phyloP scores from a whole-genome alignment of 1,284 basidiomycete genomes.

The Fomitopsis palustris region DNA sequence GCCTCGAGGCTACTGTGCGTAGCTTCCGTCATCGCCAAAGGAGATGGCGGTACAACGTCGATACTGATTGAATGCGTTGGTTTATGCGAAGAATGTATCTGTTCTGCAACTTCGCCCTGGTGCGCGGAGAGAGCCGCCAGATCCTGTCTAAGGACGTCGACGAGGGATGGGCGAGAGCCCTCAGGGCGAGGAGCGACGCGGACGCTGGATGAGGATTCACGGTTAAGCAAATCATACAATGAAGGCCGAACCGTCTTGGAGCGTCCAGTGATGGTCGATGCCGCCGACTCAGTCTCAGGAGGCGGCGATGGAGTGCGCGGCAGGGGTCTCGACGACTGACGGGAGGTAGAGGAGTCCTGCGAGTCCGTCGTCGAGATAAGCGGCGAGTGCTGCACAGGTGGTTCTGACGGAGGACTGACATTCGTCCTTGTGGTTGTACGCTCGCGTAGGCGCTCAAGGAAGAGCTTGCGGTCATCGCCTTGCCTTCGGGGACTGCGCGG shows the following conservation, averaged over 20 bases:
- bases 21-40: not conserved
- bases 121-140: not conserved
- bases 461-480: conserved; percentile 16
- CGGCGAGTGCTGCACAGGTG: not conserved
- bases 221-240: conserved; percentile 17
- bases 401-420: not conserved
- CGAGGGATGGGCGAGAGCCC: not conserved
- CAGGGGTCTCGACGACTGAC: conserved; percentile 7
- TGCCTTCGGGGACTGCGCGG: conserved; percentile 9
- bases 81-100: not conserved
- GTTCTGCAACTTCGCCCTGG: not conserved
- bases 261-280: not conserved
- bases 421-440: conserved; percentile 15
- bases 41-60: not conserved
- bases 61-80: not conserved
- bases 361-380: not conserved
- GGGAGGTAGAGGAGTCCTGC: not conserved
- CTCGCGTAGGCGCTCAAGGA: conserved; percentile 25
- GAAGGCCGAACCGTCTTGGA: conserved; percentile 7
- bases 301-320: conserved; percentile 4
- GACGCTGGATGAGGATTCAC: not conserved
- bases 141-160: not conserved
- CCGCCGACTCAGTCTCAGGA: not conserved
- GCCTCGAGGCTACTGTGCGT: not conserved
- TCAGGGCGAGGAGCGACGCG: not conserved